Base-by-base conservation (phyloP, 1,139 yeast species). In the Suhomyces chickasaworum region DNA sequence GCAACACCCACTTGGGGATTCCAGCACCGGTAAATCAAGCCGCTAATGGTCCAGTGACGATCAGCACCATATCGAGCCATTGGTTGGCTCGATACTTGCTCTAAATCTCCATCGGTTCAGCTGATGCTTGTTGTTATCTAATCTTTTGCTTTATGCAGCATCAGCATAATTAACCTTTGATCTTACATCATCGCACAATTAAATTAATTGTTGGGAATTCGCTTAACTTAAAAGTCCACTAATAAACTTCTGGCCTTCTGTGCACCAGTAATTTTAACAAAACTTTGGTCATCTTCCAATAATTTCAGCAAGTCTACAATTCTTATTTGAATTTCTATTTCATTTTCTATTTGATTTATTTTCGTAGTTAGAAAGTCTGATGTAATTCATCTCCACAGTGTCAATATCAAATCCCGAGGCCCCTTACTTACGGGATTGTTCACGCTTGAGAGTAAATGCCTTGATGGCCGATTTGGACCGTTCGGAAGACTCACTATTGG, bases 401-500 rank as follows among this genome's bases (percentile, higher is more conserved):
- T 25, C 12, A 6, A 25, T 25, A 22, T 4, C 22, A 12, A n/a
- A n/a, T n/a, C n/a, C n/a, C n/a, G 4, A n/a, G 6, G 21, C 13
- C 12, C 17, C 17, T n/a, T 32, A 7, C n/a, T 31, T 31, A n/a
- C 25, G 29, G 12, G 37, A 35, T 22, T 35, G 37, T 13, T 35
- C 37, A 12, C 37, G 21, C 43, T 60, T 64, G 17, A 37, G 30
- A 3, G 25, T 9, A 2, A n/a, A 18, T 1, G 40, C 79, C 49
- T 63, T 63, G 13, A 69, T 63, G 21, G 75, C 74, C 31, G 61
- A 55, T 51, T 73, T 68, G 5, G 82, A 75, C 44, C 69, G 60
- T 25, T 61, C 65, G 1, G 81, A 73, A 35, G 78, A 66, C 50
- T 65, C 78, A 52, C 81, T 75, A 49, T 77, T 63, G 44, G 70